phyloP scores from a whole-genome alignment of 768 basidiomycete species.

The Hericium erinaceus region DNA sequence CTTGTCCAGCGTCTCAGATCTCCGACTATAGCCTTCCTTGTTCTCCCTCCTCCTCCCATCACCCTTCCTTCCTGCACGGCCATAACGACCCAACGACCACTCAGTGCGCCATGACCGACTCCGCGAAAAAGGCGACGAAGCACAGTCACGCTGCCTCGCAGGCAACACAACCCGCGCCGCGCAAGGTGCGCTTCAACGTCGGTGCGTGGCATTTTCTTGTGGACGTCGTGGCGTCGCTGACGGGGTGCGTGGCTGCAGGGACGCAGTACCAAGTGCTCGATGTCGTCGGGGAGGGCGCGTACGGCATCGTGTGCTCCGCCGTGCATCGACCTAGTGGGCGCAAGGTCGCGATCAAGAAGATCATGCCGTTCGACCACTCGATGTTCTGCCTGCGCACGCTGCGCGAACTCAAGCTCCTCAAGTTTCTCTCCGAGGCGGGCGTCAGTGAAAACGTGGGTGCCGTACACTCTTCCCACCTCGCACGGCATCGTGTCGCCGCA shows the following conservation, averaged over 20 bases:
- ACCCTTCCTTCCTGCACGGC: neutral
- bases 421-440: conserved; percentile 79
- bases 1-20: neutral
- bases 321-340: conserved; percentile 68
- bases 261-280: conserved; percentile 63
- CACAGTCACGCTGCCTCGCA: conserved; percentile 37
- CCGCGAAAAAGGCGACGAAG: conserved; percentile 26
- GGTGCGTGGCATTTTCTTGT: conserved; percentile 29
- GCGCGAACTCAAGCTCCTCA: conserved; percentile 54
- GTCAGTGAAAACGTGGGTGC: conserved; percentile 74
- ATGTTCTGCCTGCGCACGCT: conserved; percentile 76
- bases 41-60: neutral
- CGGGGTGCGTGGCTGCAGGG: conserved; percentile 14
- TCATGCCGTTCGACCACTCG: conserved; percentile 89
- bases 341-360: conserved; percentile 93
- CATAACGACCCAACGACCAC: neutral
- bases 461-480: neutral
- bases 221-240: neutral
- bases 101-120: conserved; percentile 10
- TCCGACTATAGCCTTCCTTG: neutral
- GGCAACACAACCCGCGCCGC: conserved; percentile 42
- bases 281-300: conserved; percentile 91
- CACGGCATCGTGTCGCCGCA: neutral
- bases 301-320: conserved; percentile 87
- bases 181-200: conserved; percentile 86